These are phyloP conservation scores for Salisapilia sapeloensis DNA, from an alignment of 352 stramenopile species.

Conservation along the genomic window DNA sequence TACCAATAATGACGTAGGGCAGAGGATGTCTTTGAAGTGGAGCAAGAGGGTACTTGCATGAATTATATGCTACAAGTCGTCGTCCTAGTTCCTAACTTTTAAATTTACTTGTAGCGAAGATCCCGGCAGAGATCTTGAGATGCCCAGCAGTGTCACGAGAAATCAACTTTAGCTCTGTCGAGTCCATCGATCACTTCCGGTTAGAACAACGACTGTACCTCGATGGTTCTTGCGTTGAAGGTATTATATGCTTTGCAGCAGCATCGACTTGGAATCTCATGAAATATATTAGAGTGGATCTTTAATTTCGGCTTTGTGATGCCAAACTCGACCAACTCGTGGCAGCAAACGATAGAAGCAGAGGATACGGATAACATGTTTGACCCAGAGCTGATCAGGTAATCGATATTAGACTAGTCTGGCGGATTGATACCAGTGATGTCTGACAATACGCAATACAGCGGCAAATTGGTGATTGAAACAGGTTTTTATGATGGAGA, in stretches of 20 bases:
- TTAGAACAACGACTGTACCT: conserved; percentile 87
- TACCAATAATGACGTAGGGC: conserved; percentile 12
- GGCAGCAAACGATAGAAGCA: conserved; percentile 90
- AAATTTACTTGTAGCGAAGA: conserved; percentile 13
- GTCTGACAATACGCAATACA: conserved; percentile 6
- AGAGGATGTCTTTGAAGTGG: conserved; percentile 39
- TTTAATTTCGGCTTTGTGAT: conserved; percentile 95
- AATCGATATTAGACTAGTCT: conserved; percentile 1
- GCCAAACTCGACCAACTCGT: conserved; percentile 87
- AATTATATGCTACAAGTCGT: neutral
- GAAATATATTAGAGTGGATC: conserved; percentile 68
- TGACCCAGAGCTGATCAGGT: conserved; percentile 69
- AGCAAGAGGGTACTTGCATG: conserved; percentile 44
- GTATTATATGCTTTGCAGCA: conserved; percentile 8
- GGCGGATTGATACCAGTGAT: neutral
- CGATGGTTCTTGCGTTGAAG: conserved; percentile 81
- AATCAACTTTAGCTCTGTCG: conserved; percentile 86
- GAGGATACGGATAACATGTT: conserved; percentile 82
- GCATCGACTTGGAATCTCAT: neutral
- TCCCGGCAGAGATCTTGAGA: conserved; percentile 78
- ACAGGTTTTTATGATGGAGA: conserved; percentile 91
- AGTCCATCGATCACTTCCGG: conserved; percentile 84
- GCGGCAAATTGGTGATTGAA: conserved; percentile 88
- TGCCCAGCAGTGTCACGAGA: conserved; percentile 84
- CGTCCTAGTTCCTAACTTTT: neutral